Percentiles rank a stretch among this genome's conserved stretches.
phyloP scores from a whole-genome alignment of 2,329 filamentous ascomycete genomes.

The Colletotrichum lentis region DNA sequence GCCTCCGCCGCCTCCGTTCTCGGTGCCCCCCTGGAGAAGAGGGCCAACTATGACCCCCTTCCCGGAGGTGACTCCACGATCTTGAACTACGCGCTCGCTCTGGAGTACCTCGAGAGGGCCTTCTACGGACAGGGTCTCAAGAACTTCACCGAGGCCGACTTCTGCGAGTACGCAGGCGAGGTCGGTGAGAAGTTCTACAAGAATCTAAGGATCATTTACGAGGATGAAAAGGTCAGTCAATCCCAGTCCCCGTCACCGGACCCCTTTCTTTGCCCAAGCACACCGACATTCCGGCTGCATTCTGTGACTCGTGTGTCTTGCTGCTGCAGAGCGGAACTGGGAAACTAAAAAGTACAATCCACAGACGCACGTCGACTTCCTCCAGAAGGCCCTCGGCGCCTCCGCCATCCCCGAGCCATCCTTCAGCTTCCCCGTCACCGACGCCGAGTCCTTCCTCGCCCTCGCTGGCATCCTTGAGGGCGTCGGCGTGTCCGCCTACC shows the following conservation, averaged over 20 bases:
- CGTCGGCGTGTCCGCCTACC: constrained; percentile 69
- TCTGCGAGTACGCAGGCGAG: constrained; percentile 60
- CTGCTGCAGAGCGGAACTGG: too few relatives aligned
- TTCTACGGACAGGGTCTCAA: constrained; percentile 69
- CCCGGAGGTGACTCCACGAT: constrained; percentile 45
- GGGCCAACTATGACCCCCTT: constrained; percentile 38
- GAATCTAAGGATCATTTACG: constrained; percentile 63
- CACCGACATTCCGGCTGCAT: not conserved
- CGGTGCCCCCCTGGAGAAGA: constrained; percentile 33
- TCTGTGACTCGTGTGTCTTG: too few relatives aligned
- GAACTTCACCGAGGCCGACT: constrained; percentile 64
- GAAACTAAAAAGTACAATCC: not conserved
- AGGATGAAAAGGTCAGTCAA: constrained; percentile 57
- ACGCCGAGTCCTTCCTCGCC: constrained; percentile 65
- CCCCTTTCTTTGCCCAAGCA: not conserved
- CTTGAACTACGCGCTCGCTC: constrained; percentile 56
- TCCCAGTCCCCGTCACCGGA: not conserved
- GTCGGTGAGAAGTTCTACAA: constrained; percentile 58
- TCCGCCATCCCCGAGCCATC: constrained; percentile 51
- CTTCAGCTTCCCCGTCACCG: constrained; percentile 65
- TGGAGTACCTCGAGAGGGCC: constrained; percentile 66
- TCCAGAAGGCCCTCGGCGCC: constrained; percentile 58
- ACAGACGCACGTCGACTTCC: constrained; percentile 64
- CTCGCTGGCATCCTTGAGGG: constrained; percentile 72
- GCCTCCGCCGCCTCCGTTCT: constrained; percentile 23